Evolutionary conservation across 768 basidiomycete species (phyloP).

Genomic region (Lyophyllum decastes): DNA sequence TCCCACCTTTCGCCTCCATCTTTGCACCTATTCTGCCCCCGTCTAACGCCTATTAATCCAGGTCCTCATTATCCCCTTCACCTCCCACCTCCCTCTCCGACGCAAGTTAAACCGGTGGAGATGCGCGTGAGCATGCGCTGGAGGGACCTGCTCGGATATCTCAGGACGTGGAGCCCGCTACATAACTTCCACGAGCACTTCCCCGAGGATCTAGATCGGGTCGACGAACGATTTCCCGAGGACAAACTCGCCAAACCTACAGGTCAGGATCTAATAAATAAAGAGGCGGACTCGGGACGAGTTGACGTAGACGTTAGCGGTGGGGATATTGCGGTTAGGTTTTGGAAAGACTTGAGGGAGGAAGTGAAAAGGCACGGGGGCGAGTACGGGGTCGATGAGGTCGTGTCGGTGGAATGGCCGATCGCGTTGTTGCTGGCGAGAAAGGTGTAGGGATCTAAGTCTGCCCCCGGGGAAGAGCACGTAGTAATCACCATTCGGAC

Average conservation of each 20-base stretch:
- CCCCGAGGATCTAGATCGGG: constrained; percentile 51
- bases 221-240: constrained; percentile 37
- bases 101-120: constrained; percentile 43
- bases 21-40: background rate
- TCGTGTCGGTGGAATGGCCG: constrained; percentile 52
- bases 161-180: constrained; percentile 71
- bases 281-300: background rate
- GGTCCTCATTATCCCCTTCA: constrained; percentile 15
- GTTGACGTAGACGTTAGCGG: constrained; percentile 33
- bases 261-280: background rate
- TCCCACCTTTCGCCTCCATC: background rate
- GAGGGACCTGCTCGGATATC: constrained; percentile 66
- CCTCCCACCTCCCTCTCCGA: constrained; percentile 19
- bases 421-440: constrained; percentile 43
- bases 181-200: constrained; percentile 65
- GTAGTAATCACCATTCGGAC: no score
- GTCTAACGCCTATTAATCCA: background rate
- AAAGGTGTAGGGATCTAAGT: constrained; percentile 17
- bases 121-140: constrained; percentile 63
- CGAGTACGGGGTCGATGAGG: constrained; percentile 36
- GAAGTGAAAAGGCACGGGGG: constrained; percentile 32
- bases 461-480: no score
- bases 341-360: constrained; percentile 56
- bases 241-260: constrained; percentile 17
- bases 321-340: constrained; percentile 66